A percentile compares a stretch with the other conserved stretches of the same genome.
Conservation (phyloP, 2,329 filamentous ascomycete genomes). For the Ambrosiella beaveri region DNA sequence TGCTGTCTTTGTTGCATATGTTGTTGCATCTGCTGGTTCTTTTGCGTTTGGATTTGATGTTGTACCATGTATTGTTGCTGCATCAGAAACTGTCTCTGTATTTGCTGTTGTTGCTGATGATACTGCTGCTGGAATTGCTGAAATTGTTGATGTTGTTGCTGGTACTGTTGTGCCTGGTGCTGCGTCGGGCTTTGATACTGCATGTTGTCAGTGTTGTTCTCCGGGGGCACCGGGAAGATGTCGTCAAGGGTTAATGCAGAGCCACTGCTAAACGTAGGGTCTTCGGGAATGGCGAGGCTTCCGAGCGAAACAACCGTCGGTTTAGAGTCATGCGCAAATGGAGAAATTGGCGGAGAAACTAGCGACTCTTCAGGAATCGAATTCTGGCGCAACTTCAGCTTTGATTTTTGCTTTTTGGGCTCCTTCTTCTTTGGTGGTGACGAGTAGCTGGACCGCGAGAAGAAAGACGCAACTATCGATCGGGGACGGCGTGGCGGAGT, state of each 20-base stretch:
- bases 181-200: not conserved
- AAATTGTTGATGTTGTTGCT: constrained; percentile 3
- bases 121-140: constrained; percentile 3
- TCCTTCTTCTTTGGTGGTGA: constrained; percentile 2
- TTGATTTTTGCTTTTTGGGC: constrained; percentile 6
- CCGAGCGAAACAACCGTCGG: not conserved
- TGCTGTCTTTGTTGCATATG: constrained; percentile 1
- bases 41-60: constrained; percentile 1
- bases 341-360: not conserved
- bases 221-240: not conserved
- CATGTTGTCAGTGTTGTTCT: not conserved
- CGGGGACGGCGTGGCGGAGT: constrained; percentile 3
- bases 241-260: not conserved
- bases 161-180: not conserved
- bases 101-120: constrained; percentile 3
- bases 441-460: constrained; percentile 6
- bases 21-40: not conserved
- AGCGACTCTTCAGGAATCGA: not conserved
- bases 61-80: not conserved
- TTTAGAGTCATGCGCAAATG: not conserved
- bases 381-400: not conserved
- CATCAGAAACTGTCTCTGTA: not conserved
- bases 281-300: not conserved
- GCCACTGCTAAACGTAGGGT: not conserved
- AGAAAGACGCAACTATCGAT: constrained; percentile 9